A percentile compares a stretch with the other conserved stretches of the same genome.
These are phyloP conservation scores for Lecanicillium sp. DNA, from an alignment of 2,329 filamentous ascomycete genomes.

Conservation along the genomic window DNA sequence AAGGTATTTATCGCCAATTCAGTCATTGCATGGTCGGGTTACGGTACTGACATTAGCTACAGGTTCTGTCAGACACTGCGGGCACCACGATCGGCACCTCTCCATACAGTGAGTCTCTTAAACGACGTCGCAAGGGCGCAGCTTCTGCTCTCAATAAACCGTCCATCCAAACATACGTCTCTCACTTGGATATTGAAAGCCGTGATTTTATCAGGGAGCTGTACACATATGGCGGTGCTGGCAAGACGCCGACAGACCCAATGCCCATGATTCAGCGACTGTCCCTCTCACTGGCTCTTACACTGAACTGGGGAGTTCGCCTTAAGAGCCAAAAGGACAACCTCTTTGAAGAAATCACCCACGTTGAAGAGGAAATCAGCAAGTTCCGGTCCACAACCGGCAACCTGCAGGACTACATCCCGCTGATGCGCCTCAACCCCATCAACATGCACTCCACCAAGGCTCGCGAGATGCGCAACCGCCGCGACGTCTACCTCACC, in stretches of 20 bases:
- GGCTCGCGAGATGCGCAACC: conserved; percentile 50
- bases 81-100: conserved; percentile 63
- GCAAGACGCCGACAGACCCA: conserved; percentile 48
- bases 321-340: conserved; percentile 50
- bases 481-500: conserved; percentile 53
- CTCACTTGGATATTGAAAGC: conserved; percentile 55
- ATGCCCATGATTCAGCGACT: conserved; percentile 63
- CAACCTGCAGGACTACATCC: conserved; percentile 56
- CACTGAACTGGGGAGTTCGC: conserved; percentile 58
- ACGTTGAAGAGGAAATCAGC: conserved; percentile 54
- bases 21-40: background rate
- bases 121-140: conserved; percentile 56
- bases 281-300: conserved; percentile 53
- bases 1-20: conserved; percentile 30
- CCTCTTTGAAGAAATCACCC: conserved; percentile 54
- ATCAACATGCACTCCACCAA: conserved; percentile 50
- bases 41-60: no score
- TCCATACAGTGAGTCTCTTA: conserved; percentile 57
- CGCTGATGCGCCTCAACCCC: conserved; percentile 51
- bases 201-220: conserved; percentile 56
- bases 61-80: conserved; percentile 57
- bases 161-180: conserved; percentile 53
- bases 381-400: conserved; percentile 52
- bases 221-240: conserved; percentile 47
- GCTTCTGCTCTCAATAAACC: conserved; percentile 59